A percentile compares a stretch with the other conserved stretches of the same genome.
These are phyloP conservation scores for Rhazya stricta DNA, from an alignment of 257 asterid genomes.

Conservation along the genomic window DNA sequence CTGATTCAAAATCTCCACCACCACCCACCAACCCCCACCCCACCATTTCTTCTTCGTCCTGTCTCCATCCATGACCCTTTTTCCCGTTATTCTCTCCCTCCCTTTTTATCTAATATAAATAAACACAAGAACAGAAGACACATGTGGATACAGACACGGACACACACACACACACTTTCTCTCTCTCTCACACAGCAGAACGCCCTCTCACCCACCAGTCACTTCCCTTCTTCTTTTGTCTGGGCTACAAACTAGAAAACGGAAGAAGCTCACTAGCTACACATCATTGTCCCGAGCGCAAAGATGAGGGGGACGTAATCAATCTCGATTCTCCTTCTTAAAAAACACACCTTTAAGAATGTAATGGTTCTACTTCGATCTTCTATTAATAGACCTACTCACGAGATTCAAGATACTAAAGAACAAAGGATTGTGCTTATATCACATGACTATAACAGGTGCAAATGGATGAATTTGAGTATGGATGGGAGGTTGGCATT, in stretches of 20 bases:
- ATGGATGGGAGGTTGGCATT: not conserved
- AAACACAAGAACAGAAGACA: not conserved
- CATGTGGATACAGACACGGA: not conserved
- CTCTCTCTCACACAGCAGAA: no score
- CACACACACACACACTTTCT: no score
- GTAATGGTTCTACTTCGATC: no score
- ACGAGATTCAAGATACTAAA: no score
- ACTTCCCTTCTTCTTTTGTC: not conserved
- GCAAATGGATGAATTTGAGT: no score
- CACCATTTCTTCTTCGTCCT: constrained; percentile 15
- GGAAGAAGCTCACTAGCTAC: not conserved
- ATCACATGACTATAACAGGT: no score
- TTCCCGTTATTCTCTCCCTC: constrained; percentile 8
- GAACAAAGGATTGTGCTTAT: no score
- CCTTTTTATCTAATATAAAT: not conserved
- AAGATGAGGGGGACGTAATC: not conserved
- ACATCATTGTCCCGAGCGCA: not conserved
- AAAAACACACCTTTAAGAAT: not conserved
- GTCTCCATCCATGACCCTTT: constrained; percentile 11
- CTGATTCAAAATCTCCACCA: not conserved
- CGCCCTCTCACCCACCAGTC: not conserved
- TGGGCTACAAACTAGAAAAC: not conserved
- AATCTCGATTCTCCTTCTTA: not conserved
- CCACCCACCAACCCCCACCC: not conserved
- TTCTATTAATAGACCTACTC: no score